Percentiles rank a stretch among this genome's conserved stretches.
These are phyloP conservation scores for Yamadazyma taylorii DNA, from an alignment of 1,139 yeast genomes.

Conservation along the genomic window DNA sequence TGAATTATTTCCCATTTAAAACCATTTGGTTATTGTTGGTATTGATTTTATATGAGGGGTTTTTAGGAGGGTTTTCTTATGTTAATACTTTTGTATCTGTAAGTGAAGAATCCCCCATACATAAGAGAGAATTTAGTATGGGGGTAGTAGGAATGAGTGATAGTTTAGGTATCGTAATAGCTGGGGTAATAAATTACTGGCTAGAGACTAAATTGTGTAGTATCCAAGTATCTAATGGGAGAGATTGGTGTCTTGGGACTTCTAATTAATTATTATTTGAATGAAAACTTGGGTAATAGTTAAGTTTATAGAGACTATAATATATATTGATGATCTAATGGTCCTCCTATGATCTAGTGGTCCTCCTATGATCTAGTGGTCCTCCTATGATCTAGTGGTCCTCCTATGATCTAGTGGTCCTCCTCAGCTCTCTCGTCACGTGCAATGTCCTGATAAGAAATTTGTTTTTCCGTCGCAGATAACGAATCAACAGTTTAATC, in stretches of 20 bases:
- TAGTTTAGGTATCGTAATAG: constrained; percentile 80
- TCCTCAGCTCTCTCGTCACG: too few species aligned
- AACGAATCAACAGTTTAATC: neutral
- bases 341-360: too few species aligned
- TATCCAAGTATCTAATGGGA: constrained; percentile 62
- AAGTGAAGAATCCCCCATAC: constrained; percentile 55
- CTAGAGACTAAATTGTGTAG: constrained; percentile 73
- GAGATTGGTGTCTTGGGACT: constrained; percentile 55
- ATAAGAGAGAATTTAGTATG: constrained; percentile 79
- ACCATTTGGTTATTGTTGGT: constrained; percentile 59
- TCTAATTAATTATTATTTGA: neutral
- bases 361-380: too few species aligned
- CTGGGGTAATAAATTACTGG: constrained; percentile 74
- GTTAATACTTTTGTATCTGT: constrained; percentile 85
- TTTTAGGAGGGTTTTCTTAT: constrained; percentile 87
- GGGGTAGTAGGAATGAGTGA: constrained; percentile 95
- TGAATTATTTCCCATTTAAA: constrained; percentile 55
- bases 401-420: too few species aligned
- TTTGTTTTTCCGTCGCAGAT: neutral
- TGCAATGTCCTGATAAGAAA: too few species aligned
- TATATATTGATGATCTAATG: too few species aligned
- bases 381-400: too few species aligned
- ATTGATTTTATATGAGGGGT: constrained; percentile 79
- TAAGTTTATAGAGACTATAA: too few species aligned
- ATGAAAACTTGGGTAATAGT: neutral